Evolutionary conservation across 805 yeast genomes (phyloP).

Genomic region (Candida sonorensis): DNA sequence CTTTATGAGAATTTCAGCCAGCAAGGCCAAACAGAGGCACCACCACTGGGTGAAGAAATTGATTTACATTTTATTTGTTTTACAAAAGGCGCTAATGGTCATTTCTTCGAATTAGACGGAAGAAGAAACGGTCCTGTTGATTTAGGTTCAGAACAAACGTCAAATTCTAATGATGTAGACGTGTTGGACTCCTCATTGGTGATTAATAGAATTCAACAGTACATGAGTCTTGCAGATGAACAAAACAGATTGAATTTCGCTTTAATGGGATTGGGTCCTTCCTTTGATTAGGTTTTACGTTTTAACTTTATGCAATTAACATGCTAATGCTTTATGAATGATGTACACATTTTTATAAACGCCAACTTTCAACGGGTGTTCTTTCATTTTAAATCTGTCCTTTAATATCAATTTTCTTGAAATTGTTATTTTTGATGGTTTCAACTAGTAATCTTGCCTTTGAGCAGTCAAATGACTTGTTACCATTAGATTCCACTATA

Average conservation of each 20-base stretch:
- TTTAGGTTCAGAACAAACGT: constrained; percentile 45
- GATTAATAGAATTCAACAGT: constrained; percentile 51
- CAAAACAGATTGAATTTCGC: constrained; percentile 60
- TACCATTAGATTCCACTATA: constrained; percentile 10
- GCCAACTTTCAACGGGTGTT: too few relatives aligned
- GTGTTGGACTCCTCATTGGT: constrained; percentile 49
- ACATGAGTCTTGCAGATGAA: constrained; percentile 58
- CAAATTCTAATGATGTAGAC: too few relatives aligned
- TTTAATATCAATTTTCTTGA: constrained; percentile 73
- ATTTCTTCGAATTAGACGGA: constrained; percentile 83
- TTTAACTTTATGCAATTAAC: too few relatives aligned
- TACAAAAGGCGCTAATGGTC: constrained; percentile 45
- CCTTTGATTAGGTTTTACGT: constrained; percentile 36
- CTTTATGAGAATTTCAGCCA: constrained; percentile 38
- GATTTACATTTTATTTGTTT: constrained; percentile 77
- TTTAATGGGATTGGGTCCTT: constrained; percentile 67
- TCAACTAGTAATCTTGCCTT: constrained; percentile 19
- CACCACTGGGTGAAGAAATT: constrained; percentile 45
- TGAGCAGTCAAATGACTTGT: constrained; percentile 21
- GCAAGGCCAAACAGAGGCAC: constrained; percentile 65
- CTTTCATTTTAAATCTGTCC: constrained; percentile 56
- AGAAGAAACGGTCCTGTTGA: constrained; percentile 71
- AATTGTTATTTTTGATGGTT: constrained; percentile 23
- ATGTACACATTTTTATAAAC: not conserved
- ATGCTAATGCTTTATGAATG: too few relatives aligned